Evolutionary conservation across 371 early-diverging fungal species (phyloP), one percentile per base, ranked within the genome.

Genomic region (Mortierella sp.): DNA sequence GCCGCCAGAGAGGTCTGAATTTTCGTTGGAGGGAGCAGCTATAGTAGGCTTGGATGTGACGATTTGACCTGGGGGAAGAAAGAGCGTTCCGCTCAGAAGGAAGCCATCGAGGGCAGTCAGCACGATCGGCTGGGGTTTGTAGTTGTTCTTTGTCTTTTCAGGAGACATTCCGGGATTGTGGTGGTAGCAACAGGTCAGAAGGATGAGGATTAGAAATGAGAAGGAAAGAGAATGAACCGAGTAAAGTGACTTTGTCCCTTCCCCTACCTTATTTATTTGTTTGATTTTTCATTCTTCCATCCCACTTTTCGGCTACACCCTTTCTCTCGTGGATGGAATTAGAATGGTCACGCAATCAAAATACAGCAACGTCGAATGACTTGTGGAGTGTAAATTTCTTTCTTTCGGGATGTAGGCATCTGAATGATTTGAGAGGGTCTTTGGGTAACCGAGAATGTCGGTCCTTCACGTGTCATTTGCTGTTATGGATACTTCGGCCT

Each of bases 71-170:
- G 75, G 67, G 40, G 83, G 83, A 5, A 77, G 61, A 36, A 45
- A 83, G 41, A 83, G 72, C 13, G 83, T 65, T 16, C 76, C 83
- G 24, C 68, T 67, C 9, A 83, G 58, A 36, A 77, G 69, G 62
- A 71, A 83, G 8, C 83, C 83, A 53, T 83, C 83, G 16, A 74
- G 70, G 8, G 83, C 83, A 19, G 77, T 67, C 59, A 83, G 61
- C 33, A 77, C 74, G 68, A 83, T 72, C 60, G 81, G 76, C 67
- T 71, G 72, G 24, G 75, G 75, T 28, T 53, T 71, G 65, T 61
- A 75, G 57, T 22, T 55, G 55, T 4, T 21, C 10, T 28, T 41
- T 24, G n/a, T 38, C 57, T 65, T 77, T 41, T 72, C 72, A 11
- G 52, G 13, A 24, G 77, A 33, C 36, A 53, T 28, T 48, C 24